Percentiles rank a stretch among this genome's conserved stretches.
These are phyloP conservation scores for Alectoria sarmentosa DNA, from an alignment of 495 filamentous ascomycete species.

Conservation along the genomic window DNA sequence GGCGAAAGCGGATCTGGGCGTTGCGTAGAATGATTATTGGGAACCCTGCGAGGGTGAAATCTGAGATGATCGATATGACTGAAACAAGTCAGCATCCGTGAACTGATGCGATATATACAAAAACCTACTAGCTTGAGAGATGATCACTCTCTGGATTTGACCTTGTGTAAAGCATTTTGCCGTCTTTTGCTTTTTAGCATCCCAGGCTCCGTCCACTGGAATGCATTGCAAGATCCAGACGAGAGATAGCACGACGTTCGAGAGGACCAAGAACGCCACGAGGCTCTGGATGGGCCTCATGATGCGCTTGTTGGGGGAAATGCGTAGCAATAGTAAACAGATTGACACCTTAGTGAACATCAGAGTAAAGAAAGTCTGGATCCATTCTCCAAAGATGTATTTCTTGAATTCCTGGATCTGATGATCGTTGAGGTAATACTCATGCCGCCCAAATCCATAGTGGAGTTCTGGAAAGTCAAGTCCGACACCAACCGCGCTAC, in stretches of 20 bases:
- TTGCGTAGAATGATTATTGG: conserved; percentile 34
- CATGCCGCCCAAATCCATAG: conserved; percentile 22
- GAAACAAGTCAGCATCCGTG: background rate
- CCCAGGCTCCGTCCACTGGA: conserved; percentile 19
- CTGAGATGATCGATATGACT: conserved; percentile 25
- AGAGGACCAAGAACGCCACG: conserved; percentile 10
- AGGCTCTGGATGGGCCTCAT: conserved; percentile 15
- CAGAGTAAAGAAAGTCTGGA: conserved; percentile 22
- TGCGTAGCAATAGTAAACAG: conserved; percentile 21
- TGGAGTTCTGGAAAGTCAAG: conserved; percentile 12
- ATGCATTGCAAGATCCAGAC: conserved; percentile 22
- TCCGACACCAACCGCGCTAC: conserved; percentile 9
- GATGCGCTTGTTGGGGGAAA: conserved; percentile 10
- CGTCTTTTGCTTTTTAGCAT: background rate
- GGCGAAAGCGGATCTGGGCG: conserved; percentile 27
- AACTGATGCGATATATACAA: no score
- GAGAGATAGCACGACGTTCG: conserved; percentile 14
- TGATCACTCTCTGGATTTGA: conserved; percentile 24
- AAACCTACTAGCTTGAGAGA: conserved; percentile 21
- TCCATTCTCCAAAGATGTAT: conserved; percentile 22
- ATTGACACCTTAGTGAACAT: conserved; percentile 25
- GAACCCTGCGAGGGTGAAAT: conserved; percentile 33
- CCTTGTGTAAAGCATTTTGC: conserved; percentile 18
- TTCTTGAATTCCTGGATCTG: conserved; percentile 19
- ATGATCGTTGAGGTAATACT: conserved; percentile 8